phyloP scores from a whole-genome alignment of 257 asterid genomes.

The Galeopsis tetrahit region DNA sequence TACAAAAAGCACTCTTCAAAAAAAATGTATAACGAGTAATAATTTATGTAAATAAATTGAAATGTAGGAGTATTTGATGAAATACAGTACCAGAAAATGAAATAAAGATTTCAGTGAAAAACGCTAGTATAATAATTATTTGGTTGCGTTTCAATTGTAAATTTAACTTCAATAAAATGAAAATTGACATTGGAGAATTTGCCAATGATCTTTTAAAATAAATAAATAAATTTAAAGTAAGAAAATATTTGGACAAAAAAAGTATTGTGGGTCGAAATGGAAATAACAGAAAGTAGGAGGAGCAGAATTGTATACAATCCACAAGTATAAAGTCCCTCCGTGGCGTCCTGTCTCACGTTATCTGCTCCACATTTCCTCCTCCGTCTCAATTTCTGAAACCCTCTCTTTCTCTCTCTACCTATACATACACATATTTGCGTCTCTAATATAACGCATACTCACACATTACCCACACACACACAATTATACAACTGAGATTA shows the following conservation, averaged over 20 bases:
- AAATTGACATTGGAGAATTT: too few relatives aligned
- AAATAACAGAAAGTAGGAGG: slow-evolving; percentile 33
- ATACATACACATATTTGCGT: slow-evolving; percentile 26
- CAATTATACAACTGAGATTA: background rate
- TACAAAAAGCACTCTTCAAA: too few relatives aligned
- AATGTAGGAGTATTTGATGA: too few relatives aligned
- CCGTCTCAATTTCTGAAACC: slow-evolving; percentile 38
- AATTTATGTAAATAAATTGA: too few relatives aligned
- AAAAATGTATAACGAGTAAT: too few relatives aligned
- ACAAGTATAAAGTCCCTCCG: slow-evolving; percentile 44
- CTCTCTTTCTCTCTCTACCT: slow-evolving; percentile 25
- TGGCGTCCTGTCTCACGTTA: slow-evolving; percentile 29
- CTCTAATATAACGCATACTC: slow-evolving; percentile 13
- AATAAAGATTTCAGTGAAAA: too few relatives aligned
- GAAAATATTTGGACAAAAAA: background rate
- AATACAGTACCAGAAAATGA: too few relatives aligned
- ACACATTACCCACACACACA: slow-evolving; percentile 16
- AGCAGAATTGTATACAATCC: slow-evolving; percentile 17
- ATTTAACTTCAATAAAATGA: too few relatives aligned
- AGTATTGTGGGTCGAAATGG: slow-evolving; percentile 25
- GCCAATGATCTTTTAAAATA: too few relatives aligned
- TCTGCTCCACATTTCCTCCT: slow-evolving; percentile 33
- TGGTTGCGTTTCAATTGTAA: too few relatives aligned
- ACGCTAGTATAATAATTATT: too few relatives aligned
- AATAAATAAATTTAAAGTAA: background rate